Percentiles rank a stretch among this genome's conserved stretches.
Evolutionary conservation across 2,329 filamentous ascomycete genomes (phyloP).

Genomic region (Chrysoporthe austroafricana): DNA sequence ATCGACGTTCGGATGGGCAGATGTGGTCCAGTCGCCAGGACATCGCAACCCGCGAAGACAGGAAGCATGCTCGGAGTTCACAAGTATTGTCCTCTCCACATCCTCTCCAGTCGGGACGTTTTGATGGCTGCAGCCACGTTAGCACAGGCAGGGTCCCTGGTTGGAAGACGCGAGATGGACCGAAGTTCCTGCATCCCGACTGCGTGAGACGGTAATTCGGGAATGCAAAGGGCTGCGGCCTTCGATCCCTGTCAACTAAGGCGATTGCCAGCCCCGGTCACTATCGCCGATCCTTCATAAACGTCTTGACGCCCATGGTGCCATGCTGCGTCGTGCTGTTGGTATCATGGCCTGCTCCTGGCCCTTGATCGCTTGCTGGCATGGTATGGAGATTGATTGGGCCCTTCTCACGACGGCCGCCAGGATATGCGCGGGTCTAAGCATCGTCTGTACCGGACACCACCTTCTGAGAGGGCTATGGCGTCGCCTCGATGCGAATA

Average conservation of each 20-base stretch:
- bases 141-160: conserved; percentile 14
- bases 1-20: not conserved
- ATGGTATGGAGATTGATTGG: not conserved
- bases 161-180: conserved; percentile 9
- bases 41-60: not conserved
- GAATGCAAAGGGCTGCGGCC: conserved; percentile 23
- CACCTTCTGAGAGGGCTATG: not conserved
- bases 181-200: conserved; percentile 21
- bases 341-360: not conserved
- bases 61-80: not conserved
- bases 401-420: not conserved
- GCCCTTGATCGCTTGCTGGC: not conserved
- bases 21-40: not conserved
- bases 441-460: not conserved
- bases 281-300: not conserved
- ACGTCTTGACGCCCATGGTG: not conserved
- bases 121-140: conserved; percentile 8
- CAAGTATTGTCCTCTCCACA: conserved; percentile 5
- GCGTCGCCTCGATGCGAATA: not conserved
- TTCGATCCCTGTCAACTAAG: conserved; percentile 18
- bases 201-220: conserved; percentile 22
- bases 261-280: conserved; percentile 17
- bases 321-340: not conserved
- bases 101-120: not conserved
- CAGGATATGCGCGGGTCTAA: not conserved